These are phyloP conservation scores for Pestalotiopsis sp. DNA, from an alignment of 2,329 filamentous ascomycete species.

Conservation along the genomic window DNA sequence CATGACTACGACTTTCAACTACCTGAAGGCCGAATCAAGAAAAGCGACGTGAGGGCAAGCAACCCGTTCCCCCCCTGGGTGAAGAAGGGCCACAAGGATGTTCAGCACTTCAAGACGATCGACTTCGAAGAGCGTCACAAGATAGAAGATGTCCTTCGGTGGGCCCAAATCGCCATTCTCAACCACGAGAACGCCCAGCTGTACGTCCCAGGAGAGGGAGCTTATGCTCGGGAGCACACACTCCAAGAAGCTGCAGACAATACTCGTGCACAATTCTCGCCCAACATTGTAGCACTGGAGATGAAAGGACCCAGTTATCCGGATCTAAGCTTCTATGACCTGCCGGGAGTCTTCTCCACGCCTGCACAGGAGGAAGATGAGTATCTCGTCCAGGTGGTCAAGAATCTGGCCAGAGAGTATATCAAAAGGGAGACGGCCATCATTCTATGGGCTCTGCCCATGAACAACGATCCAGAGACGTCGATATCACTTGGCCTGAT, in stretches of 20 bases:
- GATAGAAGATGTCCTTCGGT: constrained; percentile 69
- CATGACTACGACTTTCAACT: constrained; percentile 62
- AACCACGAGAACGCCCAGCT: constrained; percentile 61
- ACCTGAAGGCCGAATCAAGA: constrained; percentile 40
- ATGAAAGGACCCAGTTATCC: constrained; percentile 73
- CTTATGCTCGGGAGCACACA: constrained; percentile 38
- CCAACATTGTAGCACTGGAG: constrained; percentile 77
- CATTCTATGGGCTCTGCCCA: constrained; percentile 75
- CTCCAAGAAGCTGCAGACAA: constrained; percentile 39
- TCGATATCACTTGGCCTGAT: constrained; percentile 72
- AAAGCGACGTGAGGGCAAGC: constrained; percentile 47
- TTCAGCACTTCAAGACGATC: constrained; percentile 65
- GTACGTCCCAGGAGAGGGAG: constrained; percentile 54
- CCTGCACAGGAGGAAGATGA: constrained; percentile 64
- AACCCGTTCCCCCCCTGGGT: constrained; percentile 70
- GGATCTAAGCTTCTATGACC: constrained; percentile 79
- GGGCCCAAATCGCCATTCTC: constrained; percentile 76
- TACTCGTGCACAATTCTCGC: constrained; percentile 71
- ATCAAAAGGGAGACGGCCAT: constrained; percentile 70
- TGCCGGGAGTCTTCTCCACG: constrained; percentile 80
- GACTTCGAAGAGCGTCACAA: constrained; percentile 51
- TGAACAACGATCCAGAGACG: constrained; percentile 78
- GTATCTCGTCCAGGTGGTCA: constrained; percentile 72
- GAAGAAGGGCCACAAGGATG: constrained; percentile 39
- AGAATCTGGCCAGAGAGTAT: constrained; percentile 70